A percentile compares a stretch with the other conserved stretches of the same genome.
phyloP scores from a whole-genome alignment of 768 basidiomycete species.

The Lentinula sp. region DNA sequence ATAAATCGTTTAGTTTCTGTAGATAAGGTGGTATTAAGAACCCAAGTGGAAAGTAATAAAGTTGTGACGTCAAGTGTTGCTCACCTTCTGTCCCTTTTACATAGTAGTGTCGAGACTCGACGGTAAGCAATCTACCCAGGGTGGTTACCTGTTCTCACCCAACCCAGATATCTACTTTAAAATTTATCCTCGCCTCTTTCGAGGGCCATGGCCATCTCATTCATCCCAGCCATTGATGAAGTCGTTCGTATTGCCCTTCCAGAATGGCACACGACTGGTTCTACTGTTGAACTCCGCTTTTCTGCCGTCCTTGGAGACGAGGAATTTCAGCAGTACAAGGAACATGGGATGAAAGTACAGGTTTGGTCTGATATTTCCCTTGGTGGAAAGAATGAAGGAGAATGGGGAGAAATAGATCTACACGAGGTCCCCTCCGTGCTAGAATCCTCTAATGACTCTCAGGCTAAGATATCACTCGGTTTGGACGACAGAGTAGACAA shows the following conservation, averaged over 20 bases:
- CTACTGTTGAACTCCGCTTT: slow-evolving; percentile 23
- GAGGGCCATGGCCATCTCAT: slow-evolving; percentile 26
- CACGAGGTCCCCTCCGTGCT: not conserved
- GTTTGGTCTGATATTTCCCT: slow-evolving; percentile 36
- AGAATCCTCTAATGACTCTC: not conserved
- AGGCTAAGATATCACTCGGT: slow-evolving; percentile 1
- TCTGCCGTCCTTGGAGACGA: slow-evolving; percentile 24
- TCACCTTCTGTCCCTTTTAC: not conserved
- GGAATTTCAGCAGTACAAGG: slow-evolving; percentile 23
- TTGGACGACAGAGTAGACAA: not conserved
- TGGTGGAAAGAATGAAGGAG: slow-evolving; percentile 11
- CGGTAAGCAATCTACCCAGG: not conserved
- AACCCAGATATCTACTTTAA: not conserved
- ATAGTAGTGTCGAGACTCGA: not conserved
- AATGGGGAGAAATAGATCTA: slow-evolving; percentile 32
- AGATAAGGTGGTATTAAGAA: not conserved
- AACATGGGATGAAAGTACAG: slow-evolving; percentile 28
- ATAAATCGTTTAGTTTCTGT: not conserved
- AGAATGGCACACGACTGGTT: slow-evolving; percentile 11
- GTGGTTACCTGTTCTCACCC: not conserved
- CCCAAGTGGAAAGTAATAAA: not conserved
- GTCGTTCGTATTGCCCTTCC: slow-evolving; percentile 20
- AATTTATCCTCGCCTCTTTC: not conserved
- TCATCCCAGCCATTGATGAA: slow-evolving; percentile 32
- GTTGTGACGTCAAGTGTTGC: not conserved